A percentile compares a stretch with the other conserved stretches of the same genome.
Conservation (phyloP, 1,139 yeast species). For the Geotrichum citri-aurantii region DNA sequence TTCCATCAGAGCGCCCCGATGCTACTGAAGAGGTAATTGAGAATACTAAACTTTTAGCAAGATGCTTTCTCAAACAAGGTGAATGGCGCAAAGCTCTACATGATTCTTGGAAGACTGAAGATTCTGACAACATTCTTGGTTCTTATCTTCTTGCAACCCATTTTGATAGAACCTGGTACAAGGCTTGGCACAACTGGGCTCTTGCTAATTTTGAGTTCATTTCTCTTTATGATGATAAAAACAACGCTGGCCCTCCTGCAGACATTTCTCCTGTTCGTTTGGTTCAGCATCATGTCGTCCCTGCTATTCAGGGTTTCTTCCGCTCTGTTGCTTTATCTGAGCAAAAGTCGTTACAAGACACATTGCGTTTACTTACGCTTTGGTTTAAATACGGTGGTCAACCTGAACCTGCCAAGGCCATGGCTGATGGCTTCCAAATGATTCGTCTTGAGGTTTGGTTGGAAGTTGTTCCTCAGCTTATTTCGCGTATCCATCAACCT, state of each 20-base stretch:
- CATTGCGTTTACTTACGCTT: conserved; percentile 76
- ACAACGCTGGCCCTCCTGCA: conserved; percentile 25
- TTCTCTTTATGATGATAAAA: conserved; percentile 42
- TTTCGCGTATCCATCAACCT: conserved; percentile 94
- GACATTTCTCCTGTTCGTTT: conserved; percentile 43
- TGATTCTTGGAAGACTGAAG: conserved; percentile 70
- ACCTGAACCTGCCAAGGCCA: conserved; percentile 84
- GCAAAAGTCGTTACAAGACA: conserved; percentile 87
- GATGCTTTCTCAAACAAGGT: conserved; percentile 95
- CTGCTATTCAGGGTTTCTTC: conserved; percentile 93
- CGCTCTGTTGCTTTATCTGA: conserved; percentile 86
- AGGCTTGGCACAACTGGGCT: conserved; percentile 99
- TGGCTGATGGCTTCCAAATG: conserved; percentile 85
- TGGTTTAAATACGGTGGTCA: conserved; percentile 97
- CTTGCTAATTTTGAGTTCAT: conserved; percentile 94
- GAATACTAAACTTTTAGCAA: conserved; percentile 79
- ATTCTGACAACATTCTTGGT: conserved; percentile 75
- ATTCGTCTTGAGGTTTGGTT: conserved; percentile 91
- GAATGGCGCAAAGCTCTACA: conserved; percentile 92
- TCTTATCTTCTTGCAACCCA: conserved; percentile 92
- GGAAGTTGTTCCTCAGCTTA: conserved; percentile 90
- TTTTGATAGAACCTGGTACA: conserved; percentile 89
- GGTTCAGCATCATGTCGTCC: conserved; percentile 82
- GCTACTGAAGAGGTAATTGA: conserved; percentile 73
- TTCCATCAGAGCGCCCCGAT: conserved; percentile 71